phyloP scores from a whole-genome alignment of 768 basidiomycete species.

The Mycena galopus region DNA sequence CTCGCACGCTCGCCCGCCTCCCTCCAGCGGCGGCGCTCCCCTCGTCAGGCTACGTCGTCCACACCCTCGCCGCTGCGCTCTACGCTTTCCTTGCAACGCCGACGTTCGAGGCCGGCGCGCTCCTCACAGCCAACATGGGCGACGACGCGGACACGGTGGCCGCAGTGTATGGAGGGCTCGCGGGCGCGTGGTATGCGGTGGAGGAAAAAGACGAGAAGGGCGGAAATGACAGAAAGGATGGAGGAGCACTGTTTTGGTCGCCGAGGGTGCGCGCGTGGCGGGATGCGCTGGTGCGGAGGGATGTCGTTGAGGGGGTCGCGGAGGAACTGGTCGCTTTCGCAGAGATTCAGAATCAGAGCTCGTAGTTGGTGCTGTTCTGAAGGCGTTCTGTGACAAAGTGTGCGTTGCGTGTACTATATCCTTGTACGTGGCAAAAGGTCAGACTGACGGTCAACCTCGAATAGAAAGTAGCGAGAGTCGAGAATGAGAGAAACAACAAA shows the following conservation, averaged over 20 bases:
- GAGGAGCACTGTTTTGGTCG: background rate
- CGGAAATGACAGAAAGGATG: too few species aligned
- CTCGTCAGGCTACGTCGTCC: slow-evolving; percentile 56
- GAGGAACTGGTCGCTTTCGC: slow-evolving; percentile 49
- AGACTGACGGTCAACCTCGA: too few species aligned
- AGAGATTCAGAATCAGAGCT: too few species aligned
- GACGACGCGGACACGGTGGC: slow-evolving; percentile 61
- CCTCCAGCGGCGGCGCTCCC: slow-evolving; percentile 48
- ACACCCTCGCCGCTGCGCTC: slow-evolving; percentile 57
- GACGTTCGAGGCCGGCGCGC: slow-evolving; percentile 59
- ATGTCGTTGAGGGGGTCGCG: slow-evolving; percentile 53
- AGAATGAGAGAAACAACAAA: too few species aligned
- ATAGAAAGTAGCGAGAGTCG: too few species aligned
- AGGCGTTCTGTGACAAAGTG: too few species aligned
- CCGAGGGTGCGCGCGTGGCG: slow-evolving; percentile 51
- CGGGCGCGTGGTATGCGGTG: slow-evolving; percentile 57
- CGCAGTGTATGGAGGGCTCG: slow-evolving; percentile 60
- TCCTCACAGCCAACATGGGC: slow-evolving; percentile 60
- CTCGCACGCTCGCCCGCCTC: slow-evolving; percentile 31
- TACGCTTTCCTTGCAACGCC: slow-evolving; percentile 60
- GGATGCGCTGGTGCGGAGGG: slow-evolving; percentile 45
- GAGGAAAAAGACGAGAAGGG: slow-evolving; percentile 37
- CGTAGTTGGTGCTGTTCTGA: too few species aligned
- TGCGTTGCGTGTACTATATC: too few species aligned
- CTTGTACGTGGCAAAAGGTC: too few species aligned